Evolutionary conservation across 768 basidiomycete species (phyloP).

Genomic region (Leccinum aurantiacum): DNA sequence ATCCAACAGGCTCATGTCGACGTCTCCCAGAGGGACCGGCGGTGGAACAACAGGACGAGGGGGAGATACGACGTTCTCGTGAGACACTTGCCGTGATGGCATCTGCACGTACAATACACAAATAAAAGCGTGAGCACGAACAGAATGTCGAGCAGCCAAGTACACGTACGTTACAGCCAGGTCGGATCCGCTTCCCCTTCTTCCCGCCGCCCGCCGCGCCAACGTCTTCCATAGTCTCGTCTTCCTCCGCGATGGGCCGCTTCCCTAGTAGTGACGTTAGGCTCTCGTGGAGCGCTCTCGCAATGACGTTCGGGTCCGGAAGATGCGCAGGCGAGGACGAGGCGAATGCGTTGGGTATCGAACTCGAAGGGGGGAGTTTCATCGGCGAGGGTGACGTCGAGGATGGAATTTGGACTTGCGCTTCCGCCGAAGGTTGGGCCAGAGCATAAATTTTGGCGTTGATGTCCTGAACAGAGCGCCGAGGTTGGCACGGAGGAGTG

Average conservation of each 20-base stretch:
- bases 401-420: conserved; percentile 50
- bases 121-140: neutral
- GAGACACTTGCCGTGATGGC: conserved; percentile 41
- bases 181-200: conserved; percentile 39
- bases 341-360: conserved; percentile 13
- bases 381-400: conserved; percentile 56
- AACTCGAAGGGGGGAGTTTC: conserved; percentile 37
- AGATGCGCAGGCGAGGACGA: conserved; percentile 34
- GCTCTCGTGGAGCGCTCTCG: conserved; percentile 66
- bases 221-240: conserved; percentile 21
- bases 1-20: conserved; percentile 33
- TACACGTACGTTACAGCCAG: conserved; percentile 37
- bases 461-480: conserved; percentile 15
- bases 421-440: conserved; percentile 24
- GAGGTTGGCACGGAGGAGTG: conserved; percentile 1
- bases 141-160: neutral
- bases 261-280: conserved; percentile 72
- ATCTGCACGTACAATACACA: neutral
- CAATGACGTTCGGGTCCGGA: conserved; percentile 43
- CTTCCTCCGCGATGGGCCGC: conserved; percentile 47
- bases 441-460: conserved; percentile 17
- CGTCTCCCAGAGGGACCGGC: conserved; percentile 15
- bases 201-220: conserved; percentile 13
- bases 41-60: conserved; percentile 7
- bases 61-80: conserved; percentile 23